Base-by-base conservation (phyloP, 331 rosid genomes). In the Acacia pycnantha region DNA sequence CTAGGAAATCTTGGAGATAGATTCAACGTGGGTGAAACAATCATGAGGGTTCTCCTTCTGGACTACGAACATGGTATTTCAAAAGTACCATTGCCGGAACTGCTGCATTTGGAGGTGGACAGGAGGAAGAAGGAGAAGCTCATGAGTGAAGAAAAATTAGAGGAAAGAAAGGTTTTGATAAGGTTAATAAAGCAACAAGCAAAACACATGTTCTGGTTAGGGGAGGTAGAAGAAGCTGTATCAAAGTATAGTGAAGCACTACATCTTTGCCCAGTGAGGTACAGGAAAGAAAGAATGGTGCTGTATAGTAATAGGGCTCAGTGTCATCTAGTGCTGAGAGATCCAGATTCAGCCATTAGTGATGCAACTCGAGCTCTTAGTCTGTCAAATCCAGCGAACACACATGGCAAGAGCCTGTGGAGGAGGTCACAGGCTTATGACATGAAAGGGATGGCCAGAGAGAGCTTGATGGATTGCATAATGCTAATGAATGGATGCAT, bases 361-460 rank as follows among this genome's bases (percentile, higher is more conserved):
- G 92, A 91, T 77, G 79, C 97, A 4, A 93, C 97, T 2, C 82
- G 93, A 72, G 97, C 97, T 54, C 97, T 93, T 47, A 90, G 94
- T 77, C 83, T 91, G 5, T 90, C 88, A 0, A 73, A 35, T 33
- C 94, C 93, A 15, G 53, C 87, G 15, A 93, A 91, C 84, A 74
- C 91, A 21, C 91, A 91, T 54, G 37, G 82, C 0, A 93, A 85
- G 74, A 90, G 94, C 79, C 90, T 91, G 16, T 90, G 97, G 97
- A 93, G 91, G 27, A 93, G 97, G 74, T 90, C 97, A 19, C 94
- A 89, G 58, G 97, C 97, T 41, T 91, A 93, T 83, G 97, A 93
- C 87, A 90, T 91, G 92, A 91, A 91, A 81, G 93, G 97, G 50
- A 84, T 91, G 91, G 88, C 93, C 4, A 91, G 81, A 73, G 97